Evolutionary conservation across 2,329 filamentous ascomycete genomes (phyloP).

Genomic region (Cercospora zeina): DNA sequence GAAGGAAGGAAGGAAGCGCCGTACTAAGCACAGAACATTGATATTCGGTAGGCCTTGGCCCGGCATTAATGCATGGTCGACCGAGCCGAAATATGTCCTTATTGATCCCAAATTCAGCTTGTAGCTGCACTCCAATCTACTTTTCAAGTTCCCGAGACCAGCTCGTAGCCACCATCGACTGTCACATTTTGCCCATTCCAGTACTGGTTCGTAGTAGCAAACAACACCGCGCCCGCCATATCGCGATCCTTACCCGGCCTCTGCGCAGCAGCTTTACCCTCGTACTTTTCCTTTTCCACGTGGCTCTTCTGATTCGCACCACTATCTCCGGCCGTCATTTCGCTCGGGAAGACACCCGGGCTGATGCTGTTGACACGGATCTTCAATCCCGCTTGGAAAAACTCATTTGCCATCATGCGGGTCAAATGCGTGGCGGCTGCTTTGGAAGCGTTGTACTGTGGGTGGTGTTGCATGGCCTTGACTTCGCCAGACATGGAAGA

Average conservation of each 20-base stretch:
- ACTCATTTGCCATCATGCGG: slow-evolving; percentile 56
- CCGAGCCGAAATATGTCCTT: not conserved
- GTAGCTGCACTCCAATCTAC: not conserved
- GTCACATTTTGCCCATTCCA: slow-evolving; percentile 53
- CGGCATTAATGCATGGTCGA: not conserved
- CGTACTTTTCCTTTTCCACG: slow-evolving; percentile 56
- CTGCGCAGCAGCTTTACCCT: slow-evolving; percentile 51
- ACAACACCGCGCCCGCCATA: slow-evolving; percentile 60
- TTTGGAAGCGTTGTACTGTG: slow-evolving; percentile 49
- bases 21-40: too few relatives aligned
- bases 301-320: slow-evolving; percentile 57
- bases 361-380: slow-evolving; percentile 60
- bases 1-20: not conserved
- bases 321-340: slow-evolving; percentile 58
- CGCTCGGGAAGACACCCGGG: slow-evolving; percentile 56
- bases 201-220: slow-evolving; percentile 53
- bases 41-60: not conserved
- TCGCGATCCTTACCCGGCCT: slow-evolving; percentile 60
- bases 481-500: slow-evolving; percentile 50
- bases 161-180: slow-evolving; percentile 57
- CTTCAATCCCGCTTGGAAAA: slow-evolving; percentile 55
- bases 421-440: slow-evolving; percentile 57
- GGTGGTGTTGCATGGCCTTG: slow-evolving; percentile 51
- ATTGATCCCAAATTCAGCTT: not conserved
- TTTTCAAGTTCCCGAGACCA: slow-evolving; percentile 40